phyloP scores from a whole-genome alignment of 2,329 filamentous ascomycete genomes.

The Ceratocystiopsis sp. region DNA sequence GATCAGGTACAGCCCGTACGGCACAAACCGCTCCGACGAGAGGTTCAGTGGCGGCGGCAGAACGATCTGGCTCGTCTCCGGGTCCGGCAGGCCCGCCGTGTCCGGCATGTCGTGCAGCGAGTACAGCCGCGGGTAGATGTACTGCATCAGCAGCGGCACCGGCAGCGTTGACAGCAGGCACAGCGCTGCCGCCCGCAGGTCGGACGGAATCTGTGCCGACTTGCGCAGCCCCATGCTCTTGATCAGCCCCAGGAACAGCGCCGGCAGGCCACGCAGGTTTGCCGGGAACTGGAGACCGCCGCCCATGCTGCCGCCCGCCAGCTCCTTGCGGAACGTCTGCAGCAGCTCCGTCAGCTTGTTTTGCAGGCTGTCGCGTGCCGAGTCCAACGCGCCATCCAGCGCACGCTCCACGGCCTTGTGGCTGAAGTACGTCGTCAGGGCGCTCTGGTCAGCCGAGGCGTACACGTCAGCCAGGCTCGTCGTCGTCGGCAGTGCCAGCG shows the following conservation, averaged over 20 bases:
- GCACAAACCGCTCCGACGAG: conserved; percentile 70
- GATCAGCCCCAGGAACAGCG: conserved; percentile 84
- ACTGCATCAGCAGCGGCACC: conserved; percentile 77
- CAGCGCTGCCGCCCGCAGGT: conserved; percentile 82
- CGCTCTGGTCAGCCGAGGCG: conserved; percentile 84
- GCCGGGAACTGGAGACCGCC: conserved; percentile 87
- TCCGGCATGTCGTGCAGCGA: conserved; percentile 94
- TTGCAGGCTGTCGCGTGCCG: conserved; percentile 78
- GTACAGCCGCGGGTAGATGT: conserved; percentile 75
- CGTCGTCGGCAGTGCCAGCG: conserved; percentile 81
- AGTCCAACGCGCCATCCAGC: conserved; percentile 63
- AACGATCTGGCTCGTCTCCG: conserved; percentile 72
- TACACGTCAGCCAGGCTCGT: conserved; percentile 82
- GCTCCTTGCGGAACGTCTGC: conserved; percentile 91
- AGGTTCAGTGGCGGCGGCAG: conserved; percentile 75
- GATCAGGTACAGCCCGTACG: conserved; percentile 87
- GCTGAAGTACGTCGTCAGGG: conserved; percentile 84
- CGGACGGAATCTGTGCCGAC: conserved; percentile 83
- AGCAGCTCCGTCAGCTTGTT: conserved; percentile 83
- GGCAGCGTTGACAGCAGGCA: conserved; percentile 90
- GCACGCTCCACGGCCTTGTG: conserved; percentile 94
- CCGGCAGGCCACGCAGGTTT: conserved; percentile 74
- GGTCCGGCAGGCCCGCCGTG: conserved; percentile 70
- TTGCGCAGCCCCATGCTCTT: conserved; percentile 92
- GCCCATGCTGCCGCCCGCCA: conserved; percentile 89